phyloP scores from a whole-genome alignment of 352 stramenopile genomes.

The Elongisporangium undulatum region DNA sequence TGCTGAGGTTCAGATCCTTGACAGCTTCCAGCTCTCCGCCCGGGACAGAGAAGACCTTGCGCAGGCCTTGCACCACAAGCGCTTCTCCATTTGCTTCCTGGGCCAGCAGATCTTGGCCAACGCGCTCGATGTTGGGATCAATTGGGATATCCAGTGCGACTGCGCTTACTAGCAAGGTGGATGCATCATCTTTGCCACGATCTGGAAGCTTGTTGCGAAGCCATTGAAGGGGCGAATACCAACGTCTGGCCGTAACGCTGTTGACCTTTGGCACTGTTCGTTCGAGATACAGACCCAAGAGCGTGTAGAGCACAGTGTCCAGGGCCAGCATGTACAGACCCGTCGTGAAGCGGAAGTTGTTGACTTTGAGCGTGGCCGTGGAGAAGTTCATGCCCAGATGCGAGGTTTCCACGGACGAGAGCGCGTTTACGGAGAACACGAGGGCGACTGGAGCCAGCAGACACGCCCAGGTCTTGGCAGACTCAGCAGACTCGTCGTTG shows the following conservation, averaged over 20 bases:
- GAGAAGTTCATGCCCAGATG: slow-evolving; percentile 27
- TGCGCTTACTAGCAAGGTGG: no score
- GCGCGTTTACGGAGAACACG: slow-evolving; percentile 55
- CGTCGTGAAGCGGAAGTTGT: slow-evolving; percentile 50
- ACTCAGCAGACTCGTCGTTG: slow-evolving; percentile 35
- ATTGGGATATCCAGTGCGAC: background rate
- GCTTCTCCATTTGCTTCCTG: slow-evolving; percentile 69
- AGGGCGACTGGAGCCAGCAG: slow-evolving; percentile 75
- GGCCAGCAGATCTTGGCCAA: slow-evolving; percentile 32
- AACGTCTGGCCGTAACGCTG: slow-evolving; percentile 85
- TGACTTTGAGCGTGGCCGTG: slow-evolving; percentile 32
- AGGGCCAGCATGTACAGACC: slow-evolving; percentile 85
- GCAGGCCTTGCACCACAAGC: slow-evolving; percentile 53
- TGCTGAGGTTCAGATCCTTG: slow-evolving; percentile 76
- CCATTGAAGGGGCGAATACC: no score
- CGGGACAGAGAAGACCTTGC: slow-evolving; percentile 73
- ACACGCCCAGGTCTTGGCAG: slow-evolving; percentile 19
- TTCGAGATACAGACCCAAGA: slow-evolving; percentile 89
- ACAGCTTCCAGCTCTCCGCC: slow-evolving; percentile 81
- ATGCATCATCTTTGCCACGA: no score
- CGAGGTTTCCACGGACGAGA: slow-evolving; percentile 56
- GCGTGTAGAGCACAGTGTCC: slow-evolving; percentile 84
- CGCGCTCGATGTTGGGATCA: slow-evolving; percentile 16
- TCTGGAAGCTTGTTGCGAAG: no score
- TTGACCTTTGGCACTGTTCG: slow-evolving; percentile 89